Percentiles rank a stretch among this genome's conserved stretches.
Evolutionary conservation across 345 rosid genomes (phyloP).

Genomic region (Rhizophora apiculata): DNA sequence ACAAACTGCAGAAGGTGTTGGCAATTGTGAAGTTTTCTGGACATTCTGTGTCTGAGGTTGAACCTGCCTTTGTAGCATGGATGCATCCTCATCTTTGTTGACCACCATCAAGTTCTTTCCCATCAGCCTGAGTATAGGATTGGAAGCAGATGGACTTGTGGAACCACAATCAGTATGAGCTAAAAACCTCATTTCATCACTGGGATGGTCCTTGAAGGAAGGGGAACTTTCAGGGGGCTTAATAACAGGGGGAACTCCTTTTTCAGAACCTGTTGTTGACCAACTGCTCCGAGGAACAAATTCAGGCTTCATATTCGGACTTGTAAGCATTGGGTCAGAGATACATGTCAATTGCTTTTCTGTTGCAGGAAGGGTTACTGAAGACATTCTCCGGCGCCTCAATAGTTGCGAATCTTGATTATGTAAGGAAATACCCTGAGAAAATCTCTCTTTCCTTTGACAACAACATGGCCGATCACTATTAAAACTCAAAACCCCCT

Average conservation of each 20-base stretch:
- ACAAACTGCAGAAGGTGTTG: conserved; percentile 28
- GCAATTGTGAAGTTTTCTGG: conserved; percentile 33
- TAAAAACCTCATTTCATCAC: conserved; percentile 26
- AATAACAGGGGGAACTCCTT: conserved; percentile 24
- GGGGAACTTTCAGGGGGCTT: conserved; percentile 24
- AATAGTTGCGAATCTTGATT: conserved; percentile 57
- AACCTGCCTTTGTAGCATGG: conserved; percentile 31
- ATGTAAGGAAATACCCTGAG: conserved; percentile 41
- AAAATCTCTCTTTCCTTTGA: conserved; percentile 72
- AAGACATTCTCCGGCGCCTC: conserved; percentile 48
- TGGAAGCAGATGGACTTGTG: conserved; percentile 67
- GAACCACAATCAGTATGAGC: conserved; percentile 41
- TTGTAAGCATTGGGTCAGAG: conserved; percentile 24
- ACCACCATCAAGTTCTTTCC: conserved; percentile 94
- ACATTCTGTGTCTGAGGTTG: conserved; percentile 30
- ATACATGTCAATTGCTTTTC: conserved; percentile 30
- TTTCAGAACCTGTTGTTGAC: conserved; percentile 39
- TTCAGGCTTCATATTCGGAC: conserved; percentile 40
- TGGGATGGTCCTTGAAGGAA: conserved; percentile 36
- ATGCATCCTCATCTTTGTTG: conserved; percentile 66
- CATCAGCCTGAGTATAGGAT: conserved; percentile 86
- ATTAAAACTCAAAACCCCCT: conserved; percentile 37
- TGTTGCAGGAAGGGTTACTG: conserved; percentile 32
- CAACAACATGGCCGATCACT: conserved; percentile 82
- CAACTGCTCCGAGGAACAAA: conserved; percentile 30